phyloP scores from a whole-genome alignment of 1,284 basidiomycete species.

The Pseudozyma thailandica region DNA sequence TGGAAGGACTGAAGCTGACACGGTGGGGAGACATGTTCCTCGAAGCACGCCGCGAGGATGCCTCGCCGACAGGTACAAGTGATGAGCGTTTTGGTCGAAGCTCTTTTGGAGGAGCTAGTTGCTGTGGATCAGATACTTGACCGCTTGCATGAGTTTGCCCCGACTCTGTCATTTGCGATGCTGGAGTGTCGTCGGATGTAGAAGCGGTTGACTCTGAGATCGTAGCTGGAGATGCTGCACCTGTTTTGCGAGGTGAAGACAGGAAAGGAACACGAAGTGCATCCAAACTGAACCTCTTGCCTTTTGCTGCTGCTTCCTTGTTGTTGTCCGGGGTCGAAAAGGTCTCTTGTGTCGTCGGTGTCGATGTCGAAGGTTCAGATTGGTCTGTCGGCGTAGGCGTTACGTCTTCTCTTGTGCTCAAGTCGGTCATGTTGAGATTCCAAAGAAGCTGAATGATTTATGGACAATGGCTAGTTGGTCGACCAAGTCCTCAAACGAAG shows the following conservation, averaged over 20 bases:
- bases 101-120: slow-evolving; percentile 6
- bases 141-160: background rate
- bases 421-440: background rate
- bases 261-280: slow-evolving; percentile 29
- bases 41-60: slow-evolving; percentile 12
- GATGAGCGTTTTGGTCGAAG: slow-evolving; percentile 22
- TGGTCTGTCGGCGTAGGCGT: background rate
- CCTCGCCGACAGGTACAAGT: slow-evolving; percentile 4
- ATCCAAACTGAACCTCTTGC: slow-evolving; percentile 44
- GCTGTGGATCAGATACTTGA: background rate
- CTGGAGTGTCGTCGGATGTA: background rate
- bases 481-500: too few relatives aligned
- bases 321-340: background rate
- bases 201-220: background rate
- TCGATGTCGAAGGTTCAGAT: background rate
- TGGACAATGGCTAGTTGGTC: too few relatives aligned
- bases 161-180: background rate
- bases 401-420: background rate
- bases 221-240: background rate
- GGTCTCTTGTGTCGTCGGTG: background rate
- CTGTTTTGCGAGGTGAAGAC: slow-evolving; percentile 24
- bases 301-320: background rate
- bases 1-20: slow-evolving; percentile 54
- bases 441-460: too few relatives aligned
- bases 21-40: slow-evolving; percentile 30